Percentiles rank a stretch among this genome's conserved stretches.
Evolutionary conservation across 768 basidiomycete species (phyloP).

Genomic region (Clavaria fumosa): DNA sequence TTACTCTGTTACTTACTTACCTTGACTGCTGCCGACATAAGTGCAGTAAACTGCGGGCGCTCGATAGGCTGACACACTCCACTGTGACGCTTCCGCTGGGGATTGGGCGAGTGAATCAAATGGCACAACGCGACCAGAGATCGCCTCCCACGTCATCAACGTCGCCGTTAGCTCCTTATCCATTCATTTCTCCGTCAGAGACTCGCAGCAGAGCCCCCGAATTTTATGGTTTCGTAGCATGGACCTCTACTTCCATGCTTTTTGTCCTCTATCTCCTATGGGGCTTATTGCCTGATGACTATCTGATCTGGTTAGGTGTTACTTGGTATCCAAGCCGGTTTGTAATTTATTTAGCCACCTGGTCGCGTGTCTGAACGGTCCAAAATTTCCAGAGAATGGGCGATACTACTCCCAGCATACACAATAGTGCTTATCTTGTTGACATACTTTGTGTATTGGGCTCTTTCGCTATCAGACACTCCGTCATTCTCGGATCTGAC

Average conservation of each 20-base stretch:
- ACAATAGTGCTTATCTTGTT: conserved; percentile 53
- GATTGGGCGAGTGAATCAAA: conserved; percentile 46
- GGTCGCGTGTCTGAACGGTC: not conserved
- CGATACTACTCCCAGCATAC: conserved; percentile 67
- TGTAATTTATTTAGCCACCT: conserved; percentile 10
- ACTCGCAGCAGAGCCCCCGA: conserved; percentile 60
- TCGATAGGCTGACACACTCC: too few relatives aligned
- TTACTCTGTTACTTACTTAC: too few relatives aligned
- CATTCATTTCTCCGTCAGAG: conserved; percentile 20
- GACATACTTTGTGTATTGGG: conserved; percentile 65
- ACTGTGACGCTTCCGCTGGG: too few relatives aligned
- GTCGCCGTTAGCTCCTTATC: conserved; percentile 10
- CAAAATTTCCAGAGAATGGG: conserved; percentile 56
- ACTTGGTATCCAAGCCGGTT: conserved; percentile 84
- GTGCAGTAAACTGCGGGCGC: too few relatives aligned
- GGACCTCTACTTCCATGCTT: conserved; percentile 57
- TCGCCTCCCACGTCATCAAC: conserved; percentile 30
- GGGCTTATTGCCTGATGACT: conserved; percentile 65
- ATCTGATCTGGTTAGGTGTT: conserved; percentile 49
- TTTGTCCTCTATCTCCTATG: conserved; percentile 64
- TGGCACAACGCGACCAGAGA: conserved; percentile 21
- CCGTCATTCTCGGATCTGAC: conserved; percentile 53
- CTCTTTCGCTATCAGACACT: conserved; percentile 55
- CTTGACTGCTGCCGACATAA: too few relatives aligned
- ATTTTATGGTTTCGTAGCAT: conserved; percentile 84